These are phyloP conservation scores for Alternaria hordeiaustralica DNA, from an alignment of 2,329 filamentous ascomycete genomes.

Conservation along the genomic window DNA sequence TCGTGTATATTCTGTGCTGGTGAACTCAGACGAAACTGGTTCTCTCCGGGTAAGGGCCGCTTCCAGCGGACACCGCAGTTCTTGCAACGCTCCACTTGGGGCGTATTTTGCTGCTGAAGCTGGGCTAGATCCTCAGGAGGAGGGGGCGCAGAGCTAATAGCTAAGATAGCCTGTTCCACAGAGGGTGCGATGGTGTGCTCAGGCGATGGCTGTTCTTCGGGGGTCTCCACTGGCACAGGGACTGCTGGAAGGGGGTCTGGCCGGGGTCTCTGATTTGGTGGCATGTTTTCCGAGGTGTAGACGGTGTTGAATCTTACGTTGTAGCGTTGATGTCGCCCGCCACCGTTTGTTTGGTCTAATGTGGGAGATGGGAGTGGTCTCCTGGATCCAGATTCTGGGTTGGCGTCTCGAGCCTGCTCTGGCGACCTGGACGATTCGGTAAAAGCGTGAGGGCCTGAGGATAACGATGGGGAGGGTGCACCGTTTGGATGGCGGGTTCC, in stretches of 20 bases:
- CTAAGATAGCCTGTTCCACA: slow-evolving; percentile 12
- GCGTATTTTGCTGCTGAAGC: slow-evolving; percentile 14
- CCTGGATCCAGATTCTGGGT: slow-evolving; percentile 10
- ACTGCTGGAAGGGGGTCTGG: slow-evolving; percentile 18
- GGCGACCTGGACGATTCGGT: slow-evolving; percentile 16
- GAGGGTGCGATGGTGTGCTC: slow-evolving; percentile 10
- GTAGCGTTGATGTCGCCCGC: slow-evolving; percentile 29
- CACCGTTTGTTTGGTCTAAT: slow-evolving; percentile 16
- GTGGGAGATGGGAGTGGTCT: slow-evolving; percentile 13
- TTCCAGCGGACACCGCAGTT: slow-evolving; percentile 30
- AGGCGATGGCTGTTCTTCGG: slow-evolving; percentile 10
- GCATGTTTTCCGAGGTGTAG: slow-evolving; percentile 24
- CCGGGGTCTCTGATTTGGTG: slow-evolving; percentile 24
- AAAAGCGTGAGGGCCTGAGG: background rate
- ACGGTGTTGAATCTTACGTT: slow-evolving; percentile 35
- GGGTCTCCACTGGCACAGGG: slow-evolving; percentile 5
- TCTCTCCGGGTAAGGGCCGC: slow-evolving; percentile 22
- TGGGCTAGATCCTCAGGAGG: slow-evolving; percentile 8
- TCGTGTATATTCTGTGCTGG: slow-evolving; percentile 24
- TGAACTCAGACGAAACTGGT: slow-evolving; percentile 13
- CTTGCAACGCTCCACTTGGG: slow-evolving; percentile 27
- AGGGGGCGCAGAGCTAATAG: background rate
- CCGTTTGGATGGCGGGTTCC: slow-evolving; percentile 4
- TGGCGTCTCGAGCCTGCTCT: slow-evolving; percentile 15
- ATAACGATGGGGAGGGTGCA: slow-evolving; percentile 12